A percentile compares a stretch with the other conserved stretches of the same genome.
These are phyloP conservation scores for Thalassiosira livingstoniorum DNA, from an alignment of 352 stramenopile species.

Conservation along the genomic window DNA sequence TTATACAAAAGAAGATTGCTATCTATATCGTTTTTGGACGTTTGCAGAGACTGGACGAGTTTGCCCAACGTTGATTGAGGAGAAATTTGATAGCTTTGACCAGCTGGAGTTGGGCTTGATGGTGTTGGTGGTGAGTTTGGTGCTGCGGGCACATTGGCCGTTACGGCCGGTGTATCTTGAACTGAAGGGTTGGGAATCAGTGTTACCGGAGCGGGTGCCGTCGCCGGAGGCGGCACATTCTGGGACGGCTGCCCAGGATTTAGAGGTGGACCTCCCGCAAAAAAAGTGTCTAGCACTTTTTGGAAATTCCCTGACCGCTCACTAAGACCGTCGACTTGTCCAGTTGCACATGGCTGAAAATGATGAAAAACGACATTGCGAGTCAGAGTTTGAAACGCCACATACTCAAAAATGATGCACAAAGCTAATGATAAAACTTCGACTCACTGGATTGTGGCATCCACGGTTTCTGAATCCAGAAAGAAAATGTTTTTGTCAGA, in stretches of 20 bases:
- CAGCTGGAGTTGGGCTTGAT: not conserved
- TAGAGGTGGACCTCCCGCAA: not conserved
- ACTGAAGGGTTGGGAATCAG: too few relatives aligned
- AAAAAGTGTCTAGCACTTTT: conserved; percentile 8
- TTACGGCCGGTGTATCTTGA: not conserved
- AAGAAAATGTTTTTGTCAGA: too few relatives aligned
- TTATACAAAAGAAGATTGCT: conserved; percentile 58
- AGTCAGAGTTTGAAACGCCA: not conserved
- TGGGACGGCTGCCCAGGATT: too few relatives aligned
- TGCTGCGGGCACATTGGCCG: not conserved
- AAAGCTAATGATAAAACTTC: not conserved
- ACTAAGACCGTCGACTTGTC: not conserved
- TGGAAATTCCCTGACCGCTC: not conserved
- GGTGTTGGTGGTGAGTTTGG: not conserved
- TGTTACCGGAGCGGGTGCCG: too few relatives aligned
- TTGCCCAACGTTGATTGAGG: not conserved
- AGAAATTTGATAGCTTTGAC: not conserved
- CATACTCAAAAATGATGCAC: not conserved
- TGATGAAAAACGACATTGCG: not conserved
- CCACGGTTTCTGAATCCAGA: conserved; percentile 4
- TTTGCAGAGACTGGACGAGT: not conserved
- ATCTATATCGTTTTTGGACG: conserved; percentile 41
- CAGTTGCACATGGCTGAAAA: not conserved
- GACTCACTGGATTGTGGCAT: conserved; percentile 6
- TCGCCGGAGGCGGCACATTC: too few relatives aligned